Evolutionary conservation across 1,284 basidiomycete genomes (phyloP).

Genomic region (Takashimella koratensis): DNA sequence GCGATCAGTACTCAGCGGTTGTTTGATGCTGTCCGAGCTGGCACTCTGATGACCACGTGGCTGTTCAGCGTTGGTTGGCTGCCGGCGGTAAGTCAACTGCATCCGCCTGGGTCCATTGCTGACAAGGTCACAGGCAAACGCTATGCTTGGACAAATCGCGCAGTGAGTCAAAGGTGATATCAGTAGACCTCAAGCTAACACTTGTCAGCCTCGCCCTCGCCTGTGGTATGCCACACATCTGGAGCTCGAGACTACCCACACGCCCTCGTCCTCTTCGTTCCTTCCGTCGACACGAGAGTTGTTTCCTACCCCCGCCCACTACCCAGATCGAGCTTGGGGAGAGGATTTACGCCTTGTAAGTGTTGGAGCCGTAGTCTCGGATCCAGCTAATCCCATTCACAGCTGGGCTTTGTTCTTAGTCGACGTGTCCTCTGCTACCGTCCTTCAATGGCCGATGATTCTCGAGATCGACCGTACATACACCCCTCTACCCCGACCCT

Average conservation of each 20-base stretch:
- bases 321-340: slow-evolving; percentile 16
- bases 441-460: slow-evolving; percentile 5
- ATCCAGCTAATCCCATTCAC: no score
- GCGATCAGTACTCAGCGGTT: slow-evolving; percentile 5
- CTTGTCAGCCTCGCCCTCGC: no score
- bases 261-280: no score
- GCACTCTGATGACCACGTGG: slow-evolving; percentile 6
- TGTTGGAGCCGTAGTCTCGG: no score
- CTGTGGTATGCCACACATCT: no score
- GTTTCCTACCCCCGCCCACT: not conserved
- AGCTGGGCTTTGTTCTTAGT: slow-evolving; percentile 20
- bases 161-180: no score
- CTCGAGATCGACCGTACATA: slow-evolving; percentile 5
- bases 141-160: not conserved
- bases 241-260: no score
- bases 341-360: slow-evolving; percentile 20
- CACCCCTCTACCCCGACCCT: slow-evolving; percentile 15
- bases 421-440: slow-evolving; percentile 9
- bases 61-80: slow-evolving; percentile 1
- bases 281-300: no score
- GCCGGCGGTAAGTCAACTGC: not conserved
- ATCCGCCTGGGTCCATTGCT: no score
- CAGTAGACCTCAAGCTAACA: no score
- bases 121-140: not conserved
- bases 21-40: slow-evolving; percentile 12